Evolutionary conservation across 78 protist species (phyloP).

Genomic region (Mastigamoeba balamuthi): DNA sequence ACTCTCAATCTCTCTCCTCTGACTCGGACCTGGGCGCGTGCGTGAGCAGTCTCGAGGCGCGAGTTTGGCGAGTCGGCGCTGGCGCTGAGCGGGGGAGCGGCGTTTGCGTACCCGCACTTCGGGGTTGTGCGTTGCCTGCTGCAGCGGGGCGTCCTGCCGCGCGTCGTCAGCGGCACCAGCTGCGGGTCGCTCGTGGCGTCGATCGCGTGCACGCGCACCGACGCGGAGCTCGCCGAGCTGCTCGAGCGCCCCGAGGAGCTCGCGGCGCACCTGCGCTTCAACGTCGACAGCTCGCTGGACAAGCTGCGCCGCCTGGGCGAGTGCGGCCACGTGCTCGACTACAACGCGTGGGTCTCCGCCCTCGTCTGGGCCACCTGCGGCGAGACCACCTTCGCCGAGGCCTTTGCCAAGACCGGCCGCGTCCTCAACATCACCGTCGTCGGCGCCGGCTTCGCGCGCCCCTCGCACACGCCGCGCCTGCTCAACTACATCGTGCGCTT

Average conservation of each 20-base stretch:
- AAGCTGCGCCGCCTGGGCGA: not conserved
- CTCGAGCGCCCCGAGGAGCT: not conserved
- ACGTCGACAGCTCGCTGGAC: not conserved
- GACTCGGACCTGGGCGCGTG: no score
- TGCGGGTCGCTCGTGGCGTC: slow-evolving; percentile 42
- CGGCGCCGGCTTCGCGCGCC: no score
- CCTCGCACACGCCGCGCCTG: slow-evolving; percentile 4
- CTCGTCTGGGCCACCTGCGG: not conserved
- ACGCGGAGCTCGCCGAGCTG: slow-evolving; percentile 5
- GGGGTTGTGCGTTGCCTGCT: slow-evolving; percentile 18
- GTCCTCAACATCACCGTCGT: slow-evolving; percentile 27
- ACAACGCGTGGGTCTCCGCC: not conserved
- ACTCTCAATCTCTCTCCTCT: no score
- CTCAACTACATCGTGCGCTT: slow-evolving; percentile 34
- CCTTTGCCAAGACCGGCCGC: slow-evolving; percentile 24
- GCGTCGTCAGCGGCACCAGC: slow-evolving; percentile 5
- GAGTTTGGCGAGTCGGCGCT: slow-evolving; percentile 34
- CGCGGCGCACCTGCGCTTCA: slow-evolving; percentile 1
- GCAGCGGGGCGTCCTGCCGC: slow-evolving; percentile 5
- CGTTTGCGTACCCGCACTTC: slow-evolving; percentile 10
- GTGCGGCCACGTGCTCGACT: not conserved
- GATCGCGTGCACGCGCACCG: not conserved
- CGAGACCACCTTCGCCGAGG: slow-evolving; percentile 24
- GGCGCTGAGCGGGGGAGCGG: slow-evolving; percentile 29
- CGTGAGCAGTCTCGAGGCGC: no score